Conservation (phyloP, 2,329 filamentous ascomycete species). For the Apiospora malaysiana region DNA sequence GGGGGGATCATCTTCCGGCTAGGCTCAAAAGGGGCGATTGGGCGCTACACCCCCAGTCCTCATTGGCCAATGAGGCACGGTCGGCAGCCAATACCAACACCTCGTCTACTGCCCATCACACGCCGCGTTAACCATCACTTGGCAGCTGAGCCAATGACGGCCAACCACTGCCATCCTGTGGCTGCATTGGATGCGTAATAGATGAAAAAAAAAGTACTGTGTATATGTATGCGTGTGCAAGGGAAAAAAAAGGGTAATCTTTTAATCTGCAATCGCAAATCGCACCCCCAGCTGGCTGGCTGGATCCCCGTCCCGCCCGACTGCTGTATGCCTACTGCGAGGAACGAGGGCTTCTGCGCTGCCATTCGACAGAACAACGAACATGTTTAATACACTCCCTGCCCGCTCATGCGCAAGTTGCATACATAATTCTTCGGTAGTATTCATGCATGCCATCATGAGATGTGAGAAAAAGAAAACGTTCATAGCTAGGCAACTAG, state of each 20-base stretch:
- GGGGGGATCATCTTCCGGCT: conserved; percentile 30
- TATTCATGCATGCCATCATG: conserved; percentile 14
- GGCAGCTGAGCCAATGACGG: conserved; percentile 31
- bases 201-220: conserved; percentile 4
- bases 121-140: conserved; percentile 28
- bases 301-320: conserved; percentile 21
- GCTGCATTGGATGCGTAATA: conserved; percentile 29
- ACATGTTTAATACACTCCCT: conserved; percentile 5
- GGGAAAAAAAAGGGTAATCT: neutral
- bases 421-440: conserved; percentile 5
- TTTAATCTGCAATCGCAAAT: neutral
- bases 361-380: conserved; percentile 13
- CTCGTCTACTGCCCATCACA: conserved; percentile 41
- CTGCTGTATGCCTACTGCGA: conserved; percentile 11
- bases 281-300: neutral
- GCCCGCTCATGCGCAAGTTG: conserved; percentile 11
- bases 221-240: neutral
- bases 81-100: conserved; percentile 37
- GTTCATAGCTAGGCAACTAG: neutral
- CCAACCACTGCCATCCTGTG: conserved; percentile 29
- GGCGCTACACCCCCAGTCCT: conserved; percentile 46
- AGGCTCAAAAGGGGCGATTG: conserved; percentile 40
- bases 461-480: neutral
- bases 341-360: conserved; percentile 11
- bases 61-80: conserved; percentile 41